These are phyloP conservation scores for Globisporangium perplexum DNA, from an alignment of 352 stramenopile genomes.

Conservation along the genomic window DNA sequence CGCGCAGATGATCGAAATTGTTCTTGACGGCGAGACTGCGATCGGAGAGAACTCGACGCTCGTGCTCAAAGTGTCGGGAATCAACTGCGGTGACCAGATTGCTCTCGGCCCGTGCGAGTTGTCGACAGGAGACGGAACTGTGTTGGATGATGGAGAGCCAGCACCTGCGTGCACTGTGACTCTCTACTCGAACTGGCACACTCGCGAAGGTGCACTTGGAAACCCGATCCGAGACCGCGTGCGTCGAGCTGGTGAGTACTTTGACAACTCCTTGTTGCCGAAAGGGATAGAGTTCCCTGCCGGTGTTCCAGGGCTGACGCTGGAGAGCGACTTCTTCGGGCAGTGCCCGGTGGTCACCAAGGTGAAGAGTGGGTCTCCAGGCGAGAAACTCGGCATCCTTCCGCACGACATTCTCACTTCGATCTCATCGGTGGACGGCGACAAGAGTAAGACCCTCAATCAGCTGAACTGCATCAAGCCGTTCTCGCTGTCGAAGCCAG, in stretches of 20 bases:
- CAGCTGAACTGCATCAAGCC: constrained; percentile 44
- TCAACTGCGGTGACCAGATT: constrained; percentile 20
- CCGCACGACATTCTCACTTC: constrained; percentile 37
- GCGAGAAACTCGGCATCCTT: constrained; percentile 6
- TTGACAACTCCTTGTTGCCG: constrained; percentile 30
- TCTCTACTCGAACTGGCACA: constrained; percentile 33
- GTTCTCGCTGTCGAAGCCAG: constrained; percentile 25
- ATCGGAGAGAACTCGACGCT: constrained; percentile 28
- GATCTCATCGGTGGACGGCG: constrained; percentile 26
- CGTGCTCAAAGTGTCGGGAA: constrained; percentile 26
- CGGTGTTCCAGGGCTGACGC: constrained; percentile 32
- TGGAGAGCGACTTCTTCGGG: constrained; percentile 50
- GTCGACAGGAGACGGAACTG: constrained; percentile 8
- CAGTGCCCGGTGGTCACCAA: constrained; percentile 41
- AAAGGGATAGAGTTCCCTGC: constrained; percentile 23
- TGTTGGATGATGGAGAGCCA: constrained; percentile 1
- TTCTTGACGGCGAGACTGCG: constrained; percentile 23
- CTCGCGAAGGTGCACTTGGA: constrained; percentile 21
- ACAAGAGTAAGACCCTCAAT: constrained; percentile 23
- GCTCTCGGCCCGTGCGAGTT: constrained; percentile 41
- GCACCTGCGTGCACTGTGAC: constrained; percentile 17
- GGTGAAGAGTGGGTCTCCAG: constrained; percentile 25
- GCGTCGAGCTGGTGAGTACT: constrained; percentile 12
- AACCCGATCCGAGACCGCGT: constrained; percentile 23
- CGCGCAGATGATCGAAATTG: constrained; percentile 21